A percentile compares a stretch with the other conserved stretches of the same genome.
Conservation (phyloP, 2,329 filamentous ascomycete species). For the Macrophomina tecta region DNA sequence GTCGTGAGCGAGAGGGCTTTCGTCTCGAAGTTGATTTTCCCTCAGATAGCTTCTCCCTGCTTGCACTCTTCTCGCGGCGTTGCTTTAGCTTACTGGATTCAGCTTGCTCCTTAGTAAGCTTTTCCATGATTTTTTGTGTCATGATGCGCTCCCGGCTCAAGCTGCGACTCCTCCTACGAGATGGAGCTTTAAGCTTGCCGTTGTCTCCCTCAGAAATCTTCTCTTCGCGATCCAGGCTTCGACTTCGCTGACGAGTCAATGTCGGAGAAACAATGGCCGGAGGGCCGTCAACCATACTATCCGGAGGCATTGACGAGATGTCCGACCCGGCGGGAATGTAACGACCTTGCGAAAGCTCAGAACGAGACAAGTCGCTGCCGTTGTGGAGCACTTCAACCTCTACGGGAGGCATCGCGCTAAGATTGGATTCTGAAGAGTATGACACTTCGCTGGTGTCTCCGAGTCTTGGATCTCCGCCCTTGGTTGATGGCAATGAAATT, state of each 20-base stretch:
- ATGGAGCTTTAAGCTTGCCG: conserved; percentile 61
- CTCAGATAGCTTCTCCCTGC: conserved; percentile 43
- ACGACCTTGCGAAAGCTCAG: conserved; percentile 64
- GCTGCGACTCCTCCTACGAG: conserved; percentile 65
- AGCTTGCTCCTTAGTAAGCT: conserved; percentile 55
- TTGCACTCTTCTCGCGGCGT: conserved; percentile 33
- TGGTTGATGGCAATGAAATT: conserved; percentile 63
- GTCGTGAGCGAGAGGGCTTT: conserved; percentile 26
- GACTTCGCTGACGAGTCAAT: conserved; percentile 52
- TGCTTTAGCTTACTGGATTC: conserved; percentile 31
- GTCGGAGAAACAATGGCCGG: conserved; percentile 51
- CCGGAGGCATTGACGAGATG: conserved; percentile 81
- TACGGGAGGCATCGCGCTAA: conserved; percentile 72
- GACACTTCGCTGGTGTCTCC: conserved; percentile 57
- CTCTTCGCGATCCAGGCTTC: conserved; percentile 54
- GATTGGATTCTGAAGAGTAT: conserved; percentile 81
- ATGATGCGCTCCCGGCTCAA: conserved; percentile 67
- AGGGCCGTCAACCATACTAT: conserved; percentile 69
- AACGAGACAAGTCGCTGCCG: conserved; percentile 72
- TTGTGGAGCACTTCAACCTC: conserved; percentile 85
- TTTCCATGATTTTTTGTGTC: conserved; percentile 72
- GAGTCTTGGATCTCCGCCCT: conserved; percentile 43
- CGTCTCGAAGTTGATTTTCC: conserved; percentile 36
- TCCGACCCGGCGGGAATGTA: conserved; percentile 77
- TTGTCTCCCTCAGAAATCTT: conserved; percentile 41